A percentile compares a stretch with the other conserved stretches of the same genome.
These are phyloP conservation scores for Fusarium avenaceum DNA, from an alignment of 2,329 filamentous ascomycete genomes.

Conservation along the genomic window DNA sequence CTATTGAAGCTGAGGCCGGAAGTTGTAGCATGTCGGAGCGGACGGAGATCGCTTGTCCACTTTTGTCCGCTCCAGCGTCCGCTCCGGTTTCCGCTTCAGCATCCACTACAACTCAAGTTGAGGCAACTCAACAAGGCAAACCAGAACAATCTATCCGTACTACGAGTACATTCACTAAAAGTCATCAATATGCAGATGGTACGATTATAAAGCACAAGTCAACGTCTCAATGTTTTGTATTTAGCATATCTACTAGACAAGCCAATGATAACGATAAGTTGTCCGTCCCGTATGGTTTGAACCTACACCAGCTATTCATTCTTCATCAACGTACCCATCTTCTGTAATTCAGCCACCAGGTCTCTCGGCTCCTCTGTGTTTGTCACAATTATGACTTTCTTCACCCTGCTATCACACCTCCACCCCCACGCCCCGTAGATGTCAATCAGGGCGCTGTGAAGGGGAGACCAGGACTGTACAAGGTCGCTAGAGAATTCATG, in stretches of 20 bases:
- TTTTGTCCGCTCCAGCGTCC: background rate
- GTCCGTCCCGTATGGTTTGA: too few species aligned
- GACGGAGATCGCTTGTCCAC: background rate
- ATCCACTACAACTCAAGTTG: background rate
- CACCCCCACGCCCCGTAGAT: constrained; percentile 4
- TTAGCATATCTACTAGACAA: background rate
- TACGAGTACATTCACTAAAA: too few species aligned
- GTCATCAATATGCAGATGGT: too few species aligned
- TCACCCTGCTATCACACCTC: too few species aligned
- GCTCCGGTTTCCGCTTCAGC: too few species aligned
- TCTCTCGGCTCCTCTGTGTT: background rate
- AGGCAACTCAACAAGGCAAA: background rate
- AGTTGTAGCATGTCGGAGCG: too few species aligned
- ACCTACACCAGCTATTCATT: background rate
- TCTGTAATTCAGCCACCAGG: background rate
- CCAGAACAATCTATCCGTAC: too few species aligned
- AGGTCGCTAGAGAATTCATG: background rate
- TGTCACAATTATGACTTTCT: background rate
- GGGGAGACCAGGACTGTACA: background rate
- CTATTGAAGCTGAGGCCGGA: too few species aligned
- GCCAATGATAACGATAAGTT: background rate
- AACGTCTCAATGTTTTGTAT: background rate
- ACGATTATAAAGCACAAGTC: background rate
- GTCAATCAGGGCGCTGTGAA: background rate
- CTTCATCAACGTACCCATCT: background rate